Base-by-base conservation (phyloP, 1,284 basidiomycete genomes). In the Apiotrichum gracile region DNA sequence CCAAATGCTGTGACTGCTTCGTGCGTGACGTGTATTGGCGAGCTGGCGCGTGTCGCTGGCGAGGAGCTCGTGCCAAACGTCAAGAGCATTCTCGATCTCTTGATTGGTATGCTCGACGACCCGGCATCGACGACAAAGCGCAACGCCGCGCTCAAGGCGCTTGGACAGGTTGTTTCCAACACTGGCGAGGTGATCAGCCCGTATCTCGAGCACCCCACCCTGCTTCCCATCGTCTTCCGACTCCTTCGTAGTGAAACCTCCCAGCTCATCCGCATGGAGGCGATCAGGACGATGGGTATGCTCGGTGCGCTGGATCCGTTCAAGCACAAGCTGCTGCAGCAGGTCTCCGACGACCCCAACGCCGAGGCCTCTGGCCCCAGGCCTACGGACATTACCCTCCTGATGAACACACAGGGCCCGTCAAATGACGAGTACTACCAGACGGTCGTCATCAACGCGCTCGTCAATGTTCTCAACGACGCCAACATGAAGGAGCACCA, bases 251-350 rank as follows among this genome's bases (percentile, higher is more conserved):
- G 87, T 14, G 96, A 98, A 68, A 83, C 83, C 12, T 83, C 80
- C 25, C 83, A 84, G 57, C 74, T 79, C 1, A 85, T 91, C n/a
- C 81, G 91, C 43, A 80, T 94, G 39, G 96, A 98, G 67, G 91
- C 70, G 76, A 80, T 98, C 58, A 87, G 93, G 62, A 94, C 97
- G 4, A 82, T 99, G 65, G 96, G 96, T 60, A 92, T 97, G 55
- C 80, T 99, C 5, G 96, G 96, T 55, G 96, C 96, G n/a, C 78
- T 98, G 29, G 96, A 99, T 74, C 96, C 96, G 0, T 98, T 97
- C 75, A 82, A 88, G 65, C 87, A 94, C 66, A 93, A 91, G 74
- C 81, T 85, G 0, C 82, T 91, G 48, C 90, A 92, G 63, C 89
- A 91, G 57, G 80, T 80, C 22, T 78, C 80, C 0, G 83, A 81